Evolutionary conservation across 805 yeast species (phyloP), one percentile per base, ranked within the genome.

Genomic region (Wickerhamomyces kurtzmanii): DNA sequence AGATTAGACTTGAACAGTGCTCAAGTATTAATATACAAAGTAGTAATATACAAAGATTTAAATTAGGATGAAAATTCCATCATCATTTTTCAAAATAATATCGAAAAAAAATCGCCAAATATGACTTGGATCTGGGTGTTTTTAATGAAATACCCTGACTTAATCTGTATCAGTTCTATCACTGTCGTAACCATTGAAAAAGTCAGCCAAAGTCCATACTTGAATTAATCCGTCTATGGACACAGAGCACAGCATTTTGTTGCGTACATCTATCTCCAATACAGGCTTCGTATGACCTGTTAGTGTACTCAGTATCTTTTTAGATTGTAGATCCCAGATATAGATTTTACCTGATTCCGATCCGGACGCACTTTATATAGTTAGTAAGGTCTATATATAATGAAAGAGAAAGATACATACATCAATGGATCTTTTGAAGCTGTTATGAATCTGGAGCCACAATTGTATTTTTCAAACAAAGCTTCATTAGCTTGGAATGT

Each of bases 261-360:
- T 41, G 14, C 36, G 33, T 12, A 37, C 30, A 23, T 42, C 47
- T 11, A 42, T 17, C 15, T 38, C 33, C 6, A 40, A 11, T 3
- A 40, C 40, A 2, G 45, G 43, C 0, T 27, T 20, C 3, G 22
- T 16, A 2, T 40, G 31, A 1, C 37, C 20, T 6, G 31, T 25
- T 5, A 42, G 6, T 7, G 22, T 27, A 2, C 25, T 23, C 4
- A 62, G 56, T 3, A 77, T 49, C 11, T 65, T 54, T 40, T 74
- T 76, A 4, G 71, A 45, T 34, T 79, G 85, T 5, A 81, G 57
- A 41, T 78, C 75, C 89, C 87, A 81, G 9, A 80, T 49, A 10
- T 71, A 42, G 1, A 78, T 45, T 1, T 67, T 60, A 2, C 71
- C 69, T 9, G 39, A 33, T 25, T 78, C 84, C 23, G 77, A 64